Evolutionary conservation across 106 monocot species (phyloP).

Genomic region (Dendrobium catenatum): DNA sequence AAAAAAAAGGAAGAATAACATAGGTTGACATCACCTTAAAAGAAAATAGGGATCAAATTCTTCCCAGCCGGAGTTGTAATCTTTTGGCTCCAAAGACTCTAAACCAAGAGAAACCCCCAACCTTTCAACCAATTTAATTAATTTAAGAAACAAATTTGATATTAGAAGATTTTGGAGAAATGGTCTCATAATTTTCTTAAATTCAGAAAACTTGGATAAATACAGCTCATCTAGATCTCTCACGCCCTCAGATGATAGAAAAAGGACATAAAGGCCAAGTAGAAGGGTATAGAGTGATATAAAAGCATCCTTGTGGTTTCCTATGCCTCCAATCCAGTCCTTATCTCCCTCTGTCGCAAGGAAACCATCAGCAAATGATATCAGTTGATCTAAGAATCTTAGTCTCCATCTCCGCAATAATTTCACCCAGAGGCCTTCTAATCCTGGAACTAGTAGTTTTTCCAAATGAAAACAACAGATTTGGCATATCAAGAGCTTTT

Average conservation of each 20-base stretch:
- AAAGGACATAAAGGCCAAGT: slow-evolving; percentile 66
- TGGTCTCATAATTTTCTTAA: slow-evolving; percentile 39
- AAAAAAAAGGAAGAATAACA: background rate
- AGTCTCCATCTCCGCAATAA: slow-evolving; percentile 41
- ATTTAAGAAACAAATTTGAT: slow-evolving; percentile 47
- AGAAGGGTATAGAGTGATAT: slow-evolving; percentile 62
- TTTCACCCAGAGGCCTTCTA: slow-evolving; percentile 7
- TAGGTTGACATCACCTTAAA: slow-evolving; percentile 30
- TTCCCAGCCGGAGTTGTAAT: slow-evolving; percentile 24
- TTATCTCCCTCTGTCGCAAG: slow-evolving; percentile 25
- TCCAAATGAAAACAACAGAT: slow-evolving; percentile 79
- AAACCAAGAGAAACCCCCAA: slow-evolving; percentile 3
- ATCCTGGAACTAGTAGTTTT: slow-evolving; percentile 28
- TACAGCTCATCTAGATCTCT: slow-evolving; percentile 13
- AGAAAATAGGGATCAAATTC: slow-evolving; percentile 92
- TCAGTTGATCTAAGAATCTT: slow-evolving; percentile 44
- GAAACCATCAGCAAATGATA: slow-evolving; percentile 36
- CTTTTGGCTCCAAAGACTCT: slow-evolving; percentile 1
- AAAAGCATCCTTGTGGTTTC: slow-evolving; percentile 93
- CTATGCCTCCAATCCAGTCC: slow-evolving; percentile 94
- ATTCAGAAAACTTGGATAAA: slow-evolving; percentile 24
- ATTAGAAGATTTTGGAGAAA: slow-evolving; percentile 85
- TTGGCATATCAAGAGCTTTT: slow-evolving; percentile 89
- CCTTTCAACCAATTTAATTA: slow-evolving; percentile 36
- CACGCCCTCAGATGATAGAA: slow-evolving; percentile 11